A percentile compares a stretch with the other conserved stretches of the same genome.
Conservation (phyloP, 2,329 filamentous ascomycete species). For the Penicillium sp. region DNA sequence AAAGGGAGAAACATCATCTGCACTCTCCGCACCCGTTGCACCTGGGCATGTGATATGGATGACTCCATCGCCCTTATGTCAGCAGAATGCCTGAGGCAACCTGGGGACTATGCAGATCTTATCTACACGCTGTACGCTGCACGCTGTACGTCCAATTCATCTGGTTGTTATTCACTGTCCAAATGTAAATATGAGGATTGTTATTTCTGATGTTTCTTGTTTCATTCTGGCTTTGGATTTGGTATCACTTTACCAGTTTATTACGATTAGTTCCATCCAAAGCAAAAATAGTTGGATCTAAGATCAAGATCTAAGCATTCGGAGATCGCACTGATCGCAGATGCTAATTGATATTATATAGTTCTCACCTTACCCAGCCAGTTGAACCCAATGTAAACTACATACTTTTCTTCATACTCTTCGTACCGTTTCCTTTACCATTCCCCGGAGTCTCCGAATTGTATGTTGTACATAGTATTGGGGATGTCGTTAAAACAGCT, state of each 20-base stretch:
- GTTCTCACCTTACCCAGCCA: too few species aligned
- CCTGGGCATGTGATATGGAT: conserved; percentile 3
- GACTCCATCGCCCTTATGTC: conserved; percentile 3
- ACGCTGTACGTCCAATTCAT: too few species aligned
- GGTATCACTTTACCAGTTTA: too few species aligned
- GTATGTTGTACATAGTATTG: conserved; percentile 22
- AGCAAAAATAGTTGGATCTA: too few species aligned
- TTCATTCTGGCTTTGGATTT: too few species aligned
- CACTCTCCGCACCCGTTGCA: not conserved
- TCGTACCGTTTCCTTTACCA: not conserved
- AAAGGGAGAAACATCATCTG: conserved; percentile 4
- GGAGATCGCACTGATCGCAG: not conserved
- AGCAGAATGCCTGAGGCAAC: not conserved
- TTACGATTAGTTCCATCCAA: too few species aligned
- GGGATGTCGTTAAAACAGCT: conserved; percentile 21
- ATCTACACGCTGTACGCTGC: too few species aligned
- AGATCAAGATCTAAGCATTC: not conserved
- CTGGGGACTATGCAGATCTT: too few species aligned
- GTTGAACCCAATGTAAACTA: too few species aligned
- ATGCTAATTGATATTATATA: not conserved
- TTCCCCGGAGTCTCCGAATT: not conserved
- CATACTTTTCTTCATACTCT: not conserved
- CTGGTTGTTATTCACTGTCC: too few species aligned
- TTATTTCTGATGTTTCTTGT: too few species aligned
- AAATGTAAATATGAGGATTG: too few species aligned